Evolutionary conservation across 2,329 filamentous ascomycete genomes (phyloP).

Genomic region (Trichoderma sp.): DNA sequence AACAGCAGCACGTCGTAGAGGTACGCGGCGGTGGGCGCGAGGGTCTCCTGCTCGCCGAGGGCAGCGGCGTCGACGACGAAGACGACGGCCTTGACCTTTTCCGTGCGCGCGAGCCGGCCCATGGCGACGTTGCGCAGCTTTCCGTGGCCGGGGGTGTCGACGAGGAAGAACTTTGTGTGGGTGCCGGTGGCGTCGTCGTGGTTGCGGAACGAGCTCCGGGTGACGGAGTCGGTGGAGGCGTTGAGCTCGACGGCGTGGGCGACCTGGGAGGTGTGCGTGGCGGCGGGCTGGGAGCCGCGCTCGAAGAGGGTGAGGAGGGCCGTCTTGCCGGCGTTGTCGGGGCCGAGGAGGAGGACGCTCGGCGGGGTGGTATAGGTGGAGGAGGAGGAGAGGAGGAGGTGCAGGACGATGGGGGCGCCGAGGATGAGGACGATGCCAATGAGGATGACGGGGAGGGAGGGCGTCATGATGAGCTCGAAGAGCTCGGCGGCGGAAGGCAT

Average conservation of each 20-base stretch:
- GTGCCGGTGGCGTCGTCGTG: conserved; percentile 57
- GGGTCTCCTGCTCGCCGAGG: conserved; percentile 58
- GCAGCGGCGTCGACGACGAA: conserved; percentile 87
- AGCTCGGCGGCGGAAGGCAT: conserved; percentile 47
- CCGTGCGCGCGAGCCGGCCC: conserved; percentile 47
- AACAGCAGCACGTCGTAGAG: conserved; percentile 85
- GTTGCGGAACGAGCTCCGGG: conserved; percentile 53
- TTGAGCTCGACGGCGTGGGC: conserved; percentile 58
- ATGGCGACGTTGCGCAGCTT: conserved; percentile 79
- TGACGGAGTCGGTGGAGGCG: conserved; percentile 51
- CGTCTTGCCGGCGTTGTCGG: conserved; percentile 84
- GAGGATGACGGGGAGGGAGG: conserved; percentile 63
- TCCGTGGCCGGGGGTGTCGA: conserved; percentile 93
- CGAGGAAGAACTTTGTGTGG: conserved; percentile 71
- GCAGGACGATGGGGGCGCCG: conserved; percentile 74
- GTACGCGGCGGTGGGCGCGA: conserved; percentile 77
- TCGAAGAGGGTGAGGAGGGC: conserved; percentile 76
- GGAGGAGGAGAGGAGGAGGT: conserved; percentile 70
- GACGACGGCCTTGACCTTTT: conserved; percentile 70
- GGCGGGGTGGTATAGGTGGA: conserved; percentile 68
- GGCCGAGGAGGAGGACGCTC: conserved; percentile 78
- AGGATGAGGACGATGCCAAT: conserved; percentile 72
- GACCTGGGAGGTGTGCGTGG: conserved; percentile 60
- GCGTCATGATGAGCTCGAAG: conserved; percentile 59
- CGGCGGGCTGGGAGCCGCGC: conserved; percentile 50